phyloP scores from a whole-genome alignment of 306 rosid genomes.

The Dryas drummondii region DNA sequence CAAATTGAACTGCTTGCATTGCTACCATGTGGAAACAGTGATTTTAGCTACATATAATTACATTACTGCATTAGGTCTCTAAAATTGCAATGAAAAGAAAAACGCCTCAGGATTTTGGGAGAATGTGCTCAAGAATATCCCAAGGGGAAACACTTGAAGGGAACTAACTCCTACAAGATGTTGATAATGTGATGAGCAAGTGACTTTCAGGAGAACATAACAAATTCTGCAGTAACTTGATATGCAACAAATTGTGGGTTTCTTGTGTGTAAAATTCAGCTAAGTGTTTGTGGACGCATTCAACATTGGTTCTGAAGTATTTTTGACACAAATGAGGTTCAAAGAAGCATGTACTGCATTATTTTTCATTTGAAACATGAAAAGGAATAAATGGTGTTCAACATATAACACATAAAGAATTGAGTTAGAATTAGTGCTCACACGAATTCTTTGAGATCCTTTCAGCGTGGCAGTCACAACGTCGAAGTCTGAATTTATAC shows the following conservation, averaged over 20 bases:
- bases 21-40: not conserved
- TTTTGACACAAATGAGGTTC: not conserved
- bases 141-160: not conserved
- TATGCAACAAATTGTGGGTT: not conserved
- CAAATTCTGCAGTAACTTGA: too few relatives aligned
- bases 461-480: constrained; percentile 71
- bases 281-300: not conserved
- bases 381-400: not conserved
- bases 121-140: not conserved
- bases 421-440: constrained; percentile 30
- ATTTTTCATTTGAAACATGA: not conserved
- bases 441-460: constrained; percentile 76
- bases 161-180: not conserved
- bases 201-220: not conserved
- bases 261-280: not conserved
- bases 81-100: too few relatives aligned
- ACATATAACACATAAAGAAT: not conserved
- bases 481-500: constrained; percentile 82
- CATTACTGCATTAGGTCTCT: not conserved
- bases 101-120: not conserved
- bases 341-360: not conserved
- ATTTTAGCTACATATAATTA: not conserved
- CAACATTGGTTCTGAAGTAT: not conserved
- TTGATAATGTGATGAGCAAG: not conserved
- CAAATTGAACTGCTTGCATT: not conserved